Percentiles rank a stretch among this genome's conserved stretches.
phyloP scores from a whole-genome alignment of 495 filamentous ascomycete species.

The Penicillium pancosmium region DNA sequence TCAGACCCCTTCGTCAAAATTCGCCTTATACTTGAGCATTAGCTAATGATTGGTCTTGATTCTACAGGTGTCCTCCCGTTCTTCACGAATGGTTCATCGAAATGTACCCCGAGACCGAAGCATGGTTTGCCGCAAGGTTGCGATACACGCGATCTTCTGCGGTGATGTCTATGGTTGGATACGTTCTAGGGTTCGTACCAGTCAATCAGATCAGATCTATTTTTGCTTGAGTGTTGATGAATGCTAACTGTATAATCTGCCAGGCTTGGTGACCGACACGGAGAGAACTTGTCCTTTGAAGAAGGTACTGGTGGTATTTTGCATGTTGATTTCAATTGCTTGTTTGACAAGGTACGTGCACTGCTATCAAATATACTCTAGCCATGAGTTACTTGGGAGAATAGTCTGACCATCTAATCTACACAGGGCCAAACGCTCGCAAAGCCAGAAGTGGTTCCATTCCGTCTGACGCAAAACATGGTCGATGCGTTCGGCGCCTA shows the following conservation, averaged over 20 bases:
- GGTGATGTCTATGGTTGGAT: constrained; percentile 97
- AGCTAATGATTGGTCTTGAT: not conserved
- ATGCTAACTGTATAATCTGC: constrained; percentile 11
- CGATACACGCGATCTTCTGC: constrained; percentile 91
- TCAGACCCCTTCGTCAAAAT: constrained; percentile 16
- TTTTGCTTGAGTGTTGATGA: not conserved
- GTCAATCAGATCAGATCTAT: not conserved
- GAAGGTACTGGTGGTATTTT: constrained; percentile 92
- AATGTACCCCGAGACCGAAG: constrained; percentile 87
- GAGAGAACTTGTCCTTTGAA: constrained; percentile 95
- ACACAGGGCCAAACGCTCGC: constrained; percentile 80
- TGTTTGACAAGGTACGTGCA: constrained; percentile 80
- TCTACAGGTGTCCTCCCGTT: constrained; percentile 68
- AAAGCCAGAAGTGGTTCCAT: constrained; percentile 94
- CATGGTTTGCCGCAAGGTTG: constrained; percentile 90
- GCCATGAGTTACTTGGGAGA: too few species aligned
- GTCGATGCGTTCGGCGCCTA: constrained; percentile 92
- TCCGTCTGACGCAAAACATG: constrained; percentile 98
- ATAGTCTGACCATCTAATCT: constrained; percentile 10
- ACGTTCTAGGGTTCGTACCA: constrained; percentile 70
- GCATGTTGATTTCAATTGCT: constrained; percentile 99
- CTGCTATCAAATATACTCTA: not conserved
- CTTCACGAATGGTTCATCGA: constrained; percentile 94
- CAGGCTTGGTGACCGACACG: constrained; percentile 91
- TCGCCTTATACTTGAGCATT: not conserved